phyloP scores from a whole-genome alignment of 805 yeast species.

The Saccharomycopsis selenospora region DNA sequence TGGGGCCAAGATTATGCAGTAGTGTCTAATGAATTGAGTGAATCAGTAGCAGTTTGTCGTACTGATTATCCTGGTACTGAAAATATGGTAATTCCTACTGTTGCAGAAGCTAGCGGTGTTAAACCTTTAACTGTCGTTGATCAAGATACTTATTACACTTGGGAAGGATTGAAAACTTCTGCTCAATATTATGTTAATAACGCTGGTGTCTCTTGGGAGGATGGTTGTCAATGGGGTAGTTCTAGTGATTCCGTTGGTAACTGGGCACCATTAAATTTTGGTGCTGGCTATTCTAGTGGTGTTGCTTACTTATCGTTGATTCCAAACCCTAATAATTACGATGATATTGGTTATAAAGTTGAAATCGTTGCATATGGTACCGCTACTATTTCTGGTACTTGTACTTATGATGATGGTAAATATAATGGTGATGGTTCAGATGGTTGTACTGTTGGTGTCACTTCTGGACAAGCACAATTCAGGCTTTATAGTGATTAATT shows the following conservation, averaged over 20 bases:
- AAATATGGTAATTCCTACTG: constrained; percentile 70
- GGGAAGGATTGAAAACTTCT: constrained; percentile 60
- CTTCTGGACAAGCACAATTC: constrained; percentile 75
- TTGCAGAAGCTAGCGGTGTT: constrained; percentile 45
- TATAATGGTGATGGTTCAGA: constrained; percentile 61
- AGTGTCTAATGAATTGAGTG: constrained; percentile 40
- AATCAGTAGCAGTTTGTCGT: constrained; percentile 61
- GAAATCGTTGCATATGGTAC: constrained; percentile 71
- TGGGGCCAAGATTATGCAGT: constrained; percentile 53
- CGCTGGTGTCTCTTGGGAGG: constrained; percentile 62
- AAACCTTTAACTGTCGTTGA: constrained; percentile 54
- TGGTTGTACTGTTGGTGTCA: constrained; percentile 93
- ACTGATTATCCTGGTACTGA: constrained; percentile 81
- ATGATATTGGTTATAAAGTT: constrained; percentile 64
- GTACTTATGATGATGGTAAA: constrained; percentile 72
- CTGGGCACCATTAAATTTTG: constrained; percentile 84
- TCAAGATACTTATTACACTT: constrained; percentile 48
- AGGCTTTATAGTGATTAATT: constrained; percentile 8
- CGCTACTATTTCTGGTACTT: constrained; percentile 58
- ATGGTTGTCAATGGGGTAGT: constrained; percentile 69
- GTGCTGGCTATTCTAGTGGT: constrained; percentile 73
- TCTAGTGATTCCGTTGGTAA: constrained; percentile 56
- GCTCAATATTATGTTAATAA: constrained; percentile 71
- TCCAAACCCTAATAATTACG: constrained; percentile 86
- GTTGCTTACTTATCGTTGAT: constrained; percentile 80